phyloP scores from a whole-genome alignment of 768 basidiomycete genomes.

The Coprinellus micaceus region DNA sequence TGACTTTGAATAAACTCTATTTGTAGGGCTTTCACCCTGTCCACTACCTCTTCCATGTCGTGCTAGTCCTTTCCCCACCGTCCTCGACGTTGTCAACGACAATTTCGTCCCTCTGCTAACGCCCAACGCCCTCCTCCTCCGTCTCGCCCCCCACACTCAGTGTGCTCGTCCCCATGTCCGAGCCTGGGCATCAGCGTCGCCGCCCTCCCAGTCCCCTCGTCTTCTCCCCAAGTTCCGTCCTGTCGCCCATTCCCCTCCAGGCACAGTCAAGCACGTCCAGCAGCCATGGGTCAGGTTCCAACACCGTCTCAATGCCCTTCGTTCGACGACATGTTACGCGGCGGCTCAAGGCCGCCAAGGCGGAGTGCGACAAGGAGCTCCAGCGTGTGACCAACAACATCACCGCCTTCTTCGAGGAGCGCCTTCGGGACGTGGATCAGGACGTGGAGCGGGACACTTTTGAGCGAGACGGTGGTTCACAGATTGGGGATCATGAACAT shows the following conservation, averaged over 20 bases:
- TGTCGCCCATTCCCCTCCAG: conserved; percentile 49
- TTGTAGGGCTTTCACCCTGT: conserved; percentile 11
- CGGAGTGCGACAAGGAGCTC: conserved; percentile 95
- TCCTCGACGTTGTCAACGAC: conserved; percentile 14
- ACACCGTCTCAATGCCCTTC: conserved; percentile 88
- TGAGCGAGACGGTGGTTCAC: conserved; percentile 59
- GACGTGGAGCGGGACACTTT: conserved; percentile 62
- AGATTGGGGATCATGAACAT: conserved; percentile 49
- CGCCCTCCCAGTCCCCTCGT: conserved; percentile 79
- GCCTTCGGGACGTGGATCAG: conserved; percentile 73
- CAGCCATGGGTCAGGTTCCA: conserved; percentile 50
- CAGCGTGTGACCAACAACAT: conserved; percentile 91
- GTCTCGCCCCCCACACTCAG: conserved; percentile 12
- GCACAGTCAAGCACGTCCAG: conserved; percentile 36
- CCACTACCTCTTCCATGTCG: conserved; percentile 28
- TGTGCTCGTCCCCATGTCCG: conserved; percentile 40
- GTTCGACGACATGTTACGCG: conserved; percentile 91
- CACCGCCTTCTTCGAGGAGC: conserved; percentile 91
- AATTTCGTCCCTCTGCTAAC: conserved; percentile 16
- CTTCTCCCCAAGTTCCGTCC: conserved; percentile 63
- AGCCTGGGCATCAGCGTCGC: conserved; percentile 47
- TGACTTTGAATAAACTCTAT: no score
- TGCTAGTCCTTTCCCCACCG: conserved; percentile 23
- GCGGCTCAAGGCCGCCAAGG: conserved; percentile 90
- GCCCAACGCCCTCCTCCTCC: conserved; percentile 12